Evolutionary conservation across 495 filamentous ascomycete species (phyloP), one percentile per base, ranked within the genome.

Genomic region (Penicillium simplicissimum): DNA sequence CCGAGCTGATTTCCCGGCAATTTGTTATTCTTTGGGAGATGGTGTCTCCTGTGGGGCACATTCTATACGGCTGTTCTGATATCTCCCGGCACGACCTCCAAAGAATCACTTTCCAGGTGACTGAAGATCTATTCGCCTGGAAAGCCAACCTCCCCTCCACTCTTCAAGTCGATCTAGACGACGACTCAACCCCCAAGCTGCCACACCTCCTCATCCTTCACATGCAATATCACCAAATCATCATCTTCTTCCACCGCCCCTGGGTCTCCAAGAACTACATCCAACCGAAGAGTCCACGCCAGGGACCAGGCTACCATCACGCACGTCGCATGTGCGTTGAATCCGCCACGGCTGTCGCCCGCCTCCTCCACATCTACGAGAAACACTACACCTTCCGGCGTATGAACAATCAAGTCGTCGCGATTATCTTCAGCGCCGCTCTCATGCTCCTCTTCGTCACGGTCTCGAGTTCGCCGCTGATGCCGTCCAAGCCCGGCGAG

Each of bases 211-310:
- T 82, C 19, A 74, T 82, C 60, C 68, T 84, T 0, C 80, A 82
- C 53, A 81, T 83, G 73, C 80, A 83, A 81, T 83, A 82, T 56
- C 76, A 83, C 59, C 78, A 81, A 60, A 80, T 79, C 4, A 69
- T 83, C 40, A 81, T 83, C 45, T 81, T 81, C 62, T 75, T 79
- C 61, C 76, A 82, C 55, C 71, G 80, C 10, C 81, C 81, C 15
- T 83, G 78, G 74, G 74, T 83, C 8, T 82, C 81, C 1, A 81
- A 79, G 61, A 77, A 66, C 60, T 79, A 78, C 62, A 80, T 78
- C 49, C 79, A 81, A 55, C 78, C 78, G 10, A 76, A 75, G 25
- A 67, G 63, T 38, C 80, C 78, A 6, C 76, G 76, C 38, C 76
- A 76, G 55, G 79, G 77, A 36, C 76, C 73, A 3, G 79, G 80